A percentile compares a stretch with the other conserved stretches of the same genome.
phyloP scores from a whole-genome alignment of 2,329 filamentous ascomycete species.

The Corinectria fuckeliana region DNA sequence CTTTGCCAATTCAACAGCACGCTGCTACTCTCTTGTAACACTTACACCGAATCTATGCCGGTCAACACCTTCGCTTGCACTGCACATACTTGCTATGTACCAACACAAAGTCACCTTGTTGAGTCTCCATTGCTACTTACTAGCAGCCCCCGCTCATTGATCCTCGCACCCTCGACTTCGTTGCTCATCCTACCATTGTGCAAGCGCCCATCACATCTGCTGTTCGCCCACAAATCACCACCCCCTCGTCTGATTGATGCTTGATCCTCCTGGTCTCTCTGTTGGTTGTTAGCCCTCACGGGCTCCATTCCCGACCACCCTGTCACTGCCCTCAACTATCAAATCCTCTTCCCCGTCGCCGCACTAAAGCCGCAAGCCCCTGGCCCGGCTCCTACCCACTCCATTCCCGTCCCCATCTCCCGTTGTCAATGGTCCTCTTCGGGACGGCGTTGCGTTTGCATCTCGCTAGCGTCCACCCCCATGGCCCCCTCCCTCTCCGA shows the following conservation, averaged over 20 bases:
- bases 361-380: slow-evolving; percentile 2
- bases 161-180: background rate
- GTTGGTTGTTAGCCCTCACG: background rate
- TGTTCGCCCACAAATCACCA: slow-evolving; percentile 19
- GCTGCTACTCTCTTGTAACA: background rate
- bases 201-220: slow-evolving; percentile 18
- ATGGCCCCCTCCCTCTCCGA: background rate
- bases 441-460: background rate
- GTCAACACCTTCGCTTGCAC: too few relatives aligned
- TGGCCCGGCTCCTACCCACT: background rate
- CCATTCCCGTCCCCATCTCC: slow-evolving; percentile 10
- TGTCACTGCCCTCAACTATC: background rate
- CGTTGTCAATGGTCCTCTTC: background rate
- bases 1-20: background rate
- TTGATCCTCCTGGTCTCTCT: background rate
- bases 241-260: slow-evolving; percentile 21
- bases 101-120: background rate
- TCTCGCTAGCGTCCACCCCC: background rate
- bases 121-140: background rate
- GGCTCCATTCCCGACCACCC: background rate
- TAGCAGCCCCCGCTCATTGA: background rate
- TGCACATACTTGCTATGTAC: background rate
- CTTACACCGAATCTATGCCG: too few relatives aligned
- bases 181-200: slow-evolving; percentile 7
- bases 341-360: slow-evolving; percentile 3